Base-by-base conservation (phyloP, 495 filamentous ascomycete genomes). In the Collariella sp. region DNA sequence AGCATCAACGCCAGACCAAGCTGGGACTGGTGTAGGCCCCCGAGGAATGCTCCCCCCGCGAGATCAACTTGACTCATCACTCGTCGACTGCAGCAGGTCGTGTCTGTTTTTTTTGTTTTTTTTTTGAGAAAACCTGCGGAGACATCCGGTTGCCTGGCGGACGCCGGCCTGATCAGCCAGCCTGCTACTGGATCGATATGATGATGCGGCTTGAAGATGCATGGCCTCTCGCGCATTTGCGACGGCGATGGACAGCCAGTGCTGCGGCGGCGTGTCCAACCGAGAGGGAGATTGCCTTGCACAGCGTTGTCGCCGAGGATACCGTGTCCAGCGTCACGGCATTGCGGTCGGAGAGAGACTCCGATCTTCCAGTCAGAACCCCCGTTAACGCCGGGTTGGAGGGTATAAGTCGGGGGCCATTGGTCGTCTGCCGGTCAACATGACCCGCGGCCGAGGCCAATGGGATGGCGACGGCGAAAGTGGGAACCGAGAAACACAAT, bases 361-460 rank as follows among this genome's bases (percentile, higher is more conserved):
- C 52, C 35, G 7, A 31, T 31, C 45, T 43, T 48, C 42, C 52
- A 44, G 46, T 59, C 19, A 47, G 24, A 29, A 22, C 45, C 51
- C 23, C 26, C 26, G 44, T 59, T 54, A 49, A 60, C 49, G 34
- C 46, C 41, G 49, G 26, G 20, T 54, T 52, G 65, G 60, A 66
- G 61, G 66, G 66, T 68, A 68, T 66, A 65, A 50, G 40, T 44
- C 33, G 33, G 31, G 41, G 34, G 31, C 44, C 59, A 67, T 67
- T 65, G 62, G 63, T 44, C 22, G 16, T 39, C 12, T n/a, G 33
- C 9, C 9, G 39, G 39, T 41, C 39, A 39, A 55, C 50, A 42
- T 46, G 24, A 54, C 31, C 24, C 41, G 16, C 15, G 19, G 12
- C n/a, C 33, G 31, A 57, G 41, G 45, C 63, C 63, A 69, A 69